phyloP scores from a whole-genome alignment of 768 basidiomycete genomes.

The Gyrodon lividus region DNA sequence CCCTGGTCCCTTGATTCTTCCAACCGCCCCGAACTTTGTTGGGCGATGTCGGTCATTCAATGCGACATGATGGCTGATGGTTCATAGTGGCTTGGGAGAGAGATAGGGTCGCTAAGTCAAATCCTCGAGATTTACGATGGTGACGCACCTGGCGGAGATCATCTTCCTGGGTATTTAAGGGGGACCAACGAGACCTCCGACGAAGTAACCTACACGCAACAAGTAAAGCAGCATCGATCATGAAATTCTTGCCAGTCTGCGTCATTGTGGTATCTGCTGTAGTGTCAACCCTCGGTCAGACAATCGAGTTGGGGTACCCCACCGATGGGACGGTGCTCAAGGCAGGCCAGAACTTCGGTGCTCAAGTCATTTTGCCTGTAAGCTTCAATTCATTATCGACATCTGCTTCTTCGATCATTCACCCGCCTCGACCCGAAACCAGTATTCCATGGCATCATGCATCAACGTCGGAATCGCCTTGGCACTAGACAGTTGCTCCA shows the following conservation, averaged over 20 bases:
- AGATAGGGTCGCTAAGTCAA: no score
- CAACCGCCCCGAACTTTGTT: neutral
- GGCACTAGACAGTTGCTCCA: constrained; percentile 14
- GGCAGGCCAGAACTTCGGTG: constrained; percentile 13
- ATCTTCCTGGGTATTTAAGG: neutral
- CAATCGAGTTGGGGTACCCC: constrained; percentile 22
- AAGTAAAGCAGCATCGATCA: neutral
- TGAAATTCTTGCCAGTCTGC: constrained; percentile 3
- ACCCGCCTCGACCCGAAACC: neutral
- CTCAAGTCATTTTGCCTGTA: constrained; percentile 19
- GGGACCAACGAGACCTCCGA: neutral
- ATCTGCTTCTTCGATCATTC: neutral
- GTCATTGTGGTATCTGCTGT: constrained; percentile 1
- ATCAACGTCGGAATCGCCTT: constrained; percentile 21
- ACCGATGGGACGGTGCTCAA: constrained; percentile 16
- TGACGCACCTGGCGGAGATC: no score
- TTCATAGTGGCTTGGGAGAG: no score
- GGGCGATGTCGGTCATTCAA: neutral
- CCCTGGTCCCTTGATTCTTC: constrained; percentile 2
- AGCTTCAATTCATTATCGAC: neutral
- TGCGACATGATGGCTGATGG: neutral
- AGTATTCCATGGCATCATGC: constrained; percentile 18
- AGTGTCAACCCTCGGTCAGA: constrained; percentile 11
- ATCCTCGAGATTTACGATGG: no score
- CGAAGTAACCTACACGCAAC: neutral